Conservation (phyloP, 73 alveolate species). For the Paramecium sexaurelia region DNA sequence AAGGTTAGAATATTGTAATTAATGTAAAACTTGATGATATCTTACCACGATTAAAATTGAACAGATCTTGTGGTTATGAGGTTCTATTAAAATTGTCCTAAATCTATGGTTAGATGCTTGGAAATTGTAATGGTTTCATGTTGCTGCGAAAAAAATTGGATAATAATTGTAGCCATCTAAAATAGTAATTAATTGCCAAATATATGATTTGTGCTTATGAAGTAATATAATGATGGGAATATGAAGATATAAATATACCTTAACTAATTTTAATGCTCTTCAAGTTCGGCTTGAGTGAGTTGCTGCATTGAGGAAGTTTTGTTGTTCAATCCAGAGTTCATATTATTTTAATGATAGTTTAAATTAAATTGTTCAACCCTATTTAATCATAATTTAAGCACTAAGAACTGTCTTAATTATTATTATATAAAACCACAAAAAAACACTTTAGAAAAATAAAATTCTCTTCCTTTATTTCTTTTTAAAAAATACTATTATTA, state of each 20-base stretch:
- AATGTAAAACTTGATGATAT: neutral
- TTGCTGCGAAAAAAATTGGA: neutral
- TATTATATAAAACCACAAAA: neutral
- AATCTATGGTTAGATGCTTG: neutral
- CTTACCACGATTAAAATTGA: conserved; percentile 29
- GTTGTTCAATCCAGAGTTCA: conserved; percentile 51
- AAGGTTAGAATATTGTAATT: neutral
- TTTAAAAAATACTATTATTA: neutral
- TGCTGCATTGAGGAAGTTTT: neutral
- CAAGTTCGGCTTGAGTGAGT: neutral
- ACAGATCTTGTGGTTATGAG: neutral
- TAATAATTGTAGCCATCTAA: neutral
- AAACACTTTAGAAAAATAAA: neutral
- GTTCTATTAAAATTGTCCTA: neutral
- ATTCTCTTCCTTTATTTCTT: neutral
- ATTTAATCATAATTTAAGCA: neutral
- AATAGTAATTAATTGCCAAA: conserved; percentile 26
- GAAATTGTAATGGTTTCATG: neutral
- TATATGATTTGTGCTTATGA: neutral
- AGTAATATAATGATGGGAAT: neutral
- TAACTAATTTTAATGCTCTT: neutral
- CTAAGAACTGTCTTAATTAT: neutral
- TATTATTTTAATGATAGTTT: conserved; percentile 58
- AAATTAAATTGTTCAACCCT: conserved; percentile 26
- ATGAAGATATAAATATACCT: neutral